These are phyloP conservation scores for Nothopassalora personata DNA, from an alignment of 2,329 filamentous ascomycete species.

Conservation along the genomic window DNA sequence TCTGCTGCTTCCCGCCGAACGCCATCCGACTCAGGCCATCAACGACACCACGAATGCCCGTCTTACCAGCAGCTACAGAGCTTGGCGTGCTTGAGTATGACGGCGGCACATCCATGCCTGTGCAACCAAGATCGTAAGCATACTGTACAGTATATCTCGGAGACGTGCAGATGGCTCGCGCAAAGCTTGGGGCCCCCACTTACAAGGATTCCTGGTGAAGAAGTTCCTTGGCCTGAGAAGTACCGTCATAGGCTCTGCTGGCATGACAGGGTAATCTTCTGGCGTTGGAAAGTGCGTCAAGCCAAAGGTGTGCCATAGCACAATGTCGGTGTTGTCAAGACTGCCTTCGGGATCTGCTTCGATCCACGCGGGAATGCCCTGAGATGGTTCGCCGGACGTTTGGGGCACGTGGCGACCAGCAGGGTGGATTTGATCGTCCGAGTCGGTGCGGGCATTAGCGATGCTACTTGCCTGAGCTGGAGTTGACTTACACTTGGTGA, in stretches of 20 bases:
- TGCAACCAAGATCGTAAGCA: not conserved
- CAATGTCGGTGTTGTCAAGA: slow-evolving; percentile 77
- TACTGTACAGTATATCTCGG: not conserved
- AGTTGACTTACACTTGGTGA: slow-evolving; percentile 69
- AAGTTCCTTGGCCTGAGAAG: slow-evolving; percentile 76
- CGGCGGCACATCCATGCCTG: slow-evolving; percentile 66
- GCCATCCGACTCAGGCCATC: slow-evolving; percentile 49
- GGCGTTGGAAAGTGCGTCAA: slow-evolving; percentile 83
- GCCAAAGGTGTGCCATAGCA: slow-evolving; percentile 92
- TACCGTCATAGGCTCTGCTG: slow-evolving; percentile 60
- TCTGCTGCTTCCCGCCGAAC: slow-evolving; percentile 39
- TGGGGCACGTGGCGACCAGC: slow-evolving; percentile 84
- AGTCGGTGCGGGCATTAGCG: slow-evolving; percentile 47
- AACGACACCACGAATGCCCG: slow-evolving; percentile 37
- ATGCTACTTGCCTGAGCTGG: not conserved
- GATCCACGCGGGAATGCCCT: slow-evolving; percentile 72
- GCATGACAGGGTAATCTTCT: slow-evolving; percentile 89
- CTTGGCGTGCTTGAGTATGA: slow-evolving; percentile 69
- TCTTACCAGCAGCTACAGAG: slow-evolving; percentile 47
- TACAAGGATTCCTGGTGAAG: slow-evolving; percentile 69
- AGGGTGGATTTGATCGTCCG: slow-evolving; percentile 75
- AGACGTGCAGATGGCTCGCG: not conserved
- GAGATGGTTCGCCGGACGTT: slow-evolving; percentile 71
- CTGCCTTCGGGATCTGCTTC: slow-evolving; percentile 58
- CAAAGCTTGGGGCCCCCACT: not conserved